phyloP scores from a whole-genome alignment of 768 basidiomycete species.

The Lentinula detonsa region DNA sequence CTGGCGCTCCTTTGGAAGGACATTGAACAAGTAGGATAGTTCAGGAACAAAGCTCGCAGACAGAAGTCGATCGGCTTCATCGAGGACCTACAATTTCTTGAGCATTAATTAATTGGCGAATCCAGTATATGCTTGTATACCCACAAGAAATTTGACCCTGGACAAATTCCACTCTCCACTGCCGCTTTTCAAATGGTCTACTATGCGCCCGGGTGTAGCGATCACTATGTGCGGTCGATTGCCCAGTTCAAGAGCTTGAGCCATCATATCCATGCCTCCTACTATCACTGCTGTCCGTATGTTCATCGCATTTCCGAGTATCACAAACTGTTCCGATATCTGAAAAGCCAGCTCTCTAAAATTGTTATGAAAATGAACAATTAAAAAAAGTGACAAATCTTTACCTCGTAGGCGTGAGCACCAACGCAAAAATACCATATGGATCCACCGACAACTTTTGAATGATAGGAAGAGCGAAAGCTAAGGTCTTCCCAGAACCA shows the following conservation, averaged over 20 bases:
- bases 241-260: conserved; percentile 82
- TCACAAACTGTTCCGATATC: conserved; percentile 93
- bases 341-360: conserved; percentile 93
- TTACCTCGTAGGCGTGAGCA: conserved; percentile 93
- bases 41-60: conserved; percentile 88
- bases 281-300: conserved; percentile 85
- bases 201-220: conserved; percentile 92
- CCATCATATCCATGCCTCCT: conserved; percentile 98
- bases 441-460: conserved; percentile 86
- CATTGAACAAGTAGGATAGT: conserved; percentile 66
- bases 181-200: conserved; percentile 80
- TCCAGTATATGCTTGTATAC: conserved; percentile 14
- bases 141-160: conserved; percentile 78
- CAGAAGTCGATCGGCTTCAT: conserved; percentile 93
- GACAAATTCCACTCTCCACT: conserved; percentile 81
- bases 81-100: conserved; percentile 60
- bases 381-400: conserved; percentile 11
- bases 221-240: conserved; percentile 89
- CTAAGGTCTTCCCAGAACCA: conserved; percentile 96
- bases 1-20: conserved; percentile 82
- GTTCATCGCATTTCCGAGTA: conserved; percentile 78
- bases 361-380: not conserved
- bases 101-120: not conserved
- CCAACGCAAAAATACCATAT: conserved; percentile 89
- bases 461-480: conserved; percentile 93